Base-by-base conservation (phyloP, 2,329 filamentous ascomycete species). In the Epichloe sylvatica region DNA sequence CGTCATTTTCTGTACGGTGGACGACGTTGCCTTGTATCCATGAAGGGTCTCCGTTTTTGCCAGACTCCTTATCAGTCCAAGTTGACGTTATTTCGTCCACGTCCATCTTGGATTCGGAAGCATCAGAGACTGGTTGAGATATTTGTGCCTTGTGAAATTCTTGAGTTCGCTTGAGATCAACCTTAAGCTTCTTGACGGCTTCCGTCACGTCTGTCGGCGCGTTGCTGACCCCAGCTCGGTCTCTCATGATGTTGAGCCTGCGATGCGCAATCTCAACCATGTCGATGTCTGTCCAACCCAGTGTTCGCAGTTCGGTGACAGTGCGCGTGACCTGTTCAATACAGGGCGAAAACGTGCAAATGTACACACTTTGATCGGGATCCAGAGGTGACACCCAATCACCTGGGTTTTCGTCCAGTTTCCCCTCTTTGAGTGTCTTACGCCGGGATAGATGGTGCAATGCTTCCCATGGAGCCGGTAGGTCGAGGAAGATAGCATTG, bases 341-440 rank as follows among this genome's bases (percentile, higher is more conserved):
- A 66, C 92, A 98, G 0, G 92, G 92, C 1, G 86, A 94, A 69
- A 98, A 98, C 0, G 89, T 94, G 70, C 92, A 98, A 49, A 98
- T 77, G 61, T 92, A 77, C 1, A 83, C 79, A 5, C 84, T 76
- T 40, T 78, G 75, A n/a, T 75, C 74, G 0, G 86, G 81, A 56
- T 92, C 83, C 11, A 97, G 73, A 0, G 78, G 74, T 0, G 78
- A 82, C 15, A 74, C 62, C 70, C 76, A 81, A 38, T 51, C 56
- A 23, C 54, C 45, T 45, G 44, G 9, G 5, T 56, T 61, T n/a
- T 62, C 57, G 17, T 48, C 56, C 17, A 55, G 46, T 19, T 55
- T 54, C 33, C 49, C 57, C 5, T 51, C 52, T 42, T 59, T 64
- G 8, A 57, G 53, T 3, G 57, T 59, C 40, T 52, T 62, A 43